Conservation (phyloP, 2,329 filamentous ascomycete species). For the Calonectria henricotiae region DNA sequence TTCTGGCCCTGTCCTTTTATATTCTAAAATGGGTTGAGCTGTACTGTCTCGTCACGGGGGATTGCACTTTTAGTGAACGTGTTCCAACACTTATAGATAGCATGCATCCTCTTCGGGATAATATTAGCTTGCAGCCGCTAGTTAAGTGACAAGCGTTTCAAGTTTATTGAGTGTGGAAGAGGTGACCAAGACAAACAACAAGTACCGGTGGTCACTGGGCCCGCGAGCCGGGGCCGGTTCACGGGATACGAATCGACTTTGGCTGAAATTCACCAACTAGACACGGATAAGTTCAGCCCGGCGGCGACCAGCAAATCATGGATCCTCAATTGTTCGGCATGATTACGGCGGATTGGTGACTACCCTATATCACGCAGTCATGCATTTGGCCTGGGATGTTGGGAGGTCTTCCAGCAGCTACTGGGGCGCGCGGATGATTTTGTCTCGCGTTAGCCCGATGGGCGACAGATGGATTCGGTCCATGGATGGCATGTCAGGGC, state of each 20-base stretch:
- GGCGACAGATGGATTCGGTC: conserved; percentile 37
- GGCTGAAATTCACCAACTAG: neutral
- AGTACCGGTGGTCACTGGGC: neutral
- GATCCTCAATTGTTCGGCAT: neutral
- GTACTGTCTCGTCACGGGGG: too few species aligned
- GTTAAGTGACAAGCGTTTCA: conserved; percentile 2
- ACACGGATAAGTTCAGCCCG: too few species aligned
- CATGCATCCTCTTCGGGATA: neutral
- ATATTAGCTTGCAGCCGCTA: conserved; percentile 5
- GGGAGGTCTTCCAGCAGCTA: neutral
- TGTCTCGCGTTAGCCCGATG: conserved; percentile 40
- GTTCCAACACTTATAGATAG: neutral
- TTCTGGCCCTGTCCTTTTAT: neutral
- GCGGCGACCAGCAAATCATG: neutral
- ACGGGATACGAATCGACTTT: neutral
- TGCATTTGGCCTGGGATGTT: too few species aligned
- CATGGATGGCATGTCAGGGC: conserved; percentile 26
- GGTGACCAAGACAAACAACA: neutral
- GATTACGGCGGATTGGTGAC: neutral
- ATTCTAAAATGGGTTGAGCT: too few species aligned
- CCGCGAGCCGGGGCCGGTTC: neutral
- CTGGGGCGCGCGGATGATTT: neutral
- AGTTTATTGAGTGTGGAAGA: neutral
- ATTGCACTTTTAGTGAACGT: too few species aligned
- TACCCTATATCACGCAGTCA: neutral